A percentile compares a stretch with the other conserved stretches of the same genome.
Evolutionary conservation across 73 alveolate species (phyloP).

Genomic region (Paramecium primaurelia): DNA sequence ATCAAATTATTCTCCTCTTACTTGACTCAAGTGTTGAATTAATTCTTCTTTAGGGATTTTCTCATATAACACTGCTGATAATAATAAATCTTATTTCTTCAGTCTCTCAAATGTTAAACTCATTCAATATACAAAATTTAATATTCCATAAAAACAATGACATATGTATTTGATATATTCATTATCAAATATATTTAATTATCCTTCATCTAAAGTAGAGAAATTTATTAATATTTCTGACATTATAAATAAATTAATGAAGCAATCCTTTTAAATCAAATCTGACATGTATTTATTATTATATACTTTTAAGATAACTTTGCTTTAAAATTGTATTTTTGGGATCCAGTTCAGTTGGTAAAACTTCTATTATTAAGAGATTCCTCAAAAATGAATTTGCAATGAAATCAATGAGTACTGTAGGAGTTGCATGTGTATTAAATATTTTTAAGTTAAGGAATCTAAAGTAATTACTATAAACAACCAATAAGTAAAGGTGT

Average conservation of each 20-base stretch:
- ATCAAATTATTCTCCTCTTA: background rate
- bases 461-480: background rate
- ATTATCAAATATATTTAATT: background rate
- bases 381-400: conserved; percentile 32
- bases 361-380: background rate
- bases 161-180: background rate
- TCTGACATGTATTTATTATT: background rate
- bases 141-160: background rate
- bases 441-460: background rate
- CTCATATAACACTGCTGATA: background rate
- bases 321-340: conserved; percentile 1
- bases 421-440: conserved; percentile 40
- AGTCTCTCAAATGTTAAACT: conserved; percentile 6
- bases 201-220: background rate
- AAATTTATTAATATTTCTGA: background rate
- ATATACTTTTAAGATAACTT: background rate
- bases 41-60: background rate
- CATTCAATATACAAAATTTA: background rate
- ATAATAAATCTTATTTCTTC: background rate
- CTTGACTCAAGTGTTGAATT: background rate
- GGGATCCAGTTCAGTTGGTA: conserved; percentile 41
- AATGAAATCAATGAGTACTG: conserved; percentile 46
- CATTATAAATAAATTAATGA: background rate
- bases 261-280: conserved; percentile 2
- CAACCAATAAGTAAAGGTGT: background rate